A percentile compares a stretch with the other conserved stretches of the same genome.
Evolutionary conservation across 306 rosid genomes (phyloP).

Genomic region (Cicer chorassanicum): DNA sequence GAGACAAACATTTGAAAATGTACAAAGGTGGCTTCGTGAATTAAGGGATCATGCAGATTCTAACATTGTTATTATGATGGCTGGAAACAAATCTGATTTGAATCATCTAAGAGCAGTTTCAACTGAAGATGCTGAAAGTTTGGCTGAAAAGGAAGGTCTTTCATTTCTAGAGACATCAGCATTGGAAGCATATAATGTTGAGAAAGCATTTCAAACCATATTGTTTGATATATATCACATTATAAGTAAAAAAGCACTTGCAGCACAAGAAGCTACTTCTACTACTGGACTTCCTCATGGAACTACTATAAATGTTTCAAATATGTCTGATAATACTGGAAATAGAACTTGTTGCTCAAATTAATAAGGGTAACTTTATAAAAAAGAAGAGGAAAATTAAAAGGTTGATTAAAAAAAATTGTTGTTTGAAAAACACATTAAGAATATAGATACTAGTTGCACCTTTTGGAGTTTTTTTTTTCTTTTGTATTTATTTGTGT

Average conservation of each 20-base stretch:
- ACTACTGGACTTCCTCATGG: conserved; percentile 68
- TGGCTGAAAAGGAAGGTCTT: conserved; percentile 69
- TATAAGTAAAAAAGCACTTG: conserved; percentile 77
- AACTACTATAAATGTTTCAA: conserved; percentile 68
- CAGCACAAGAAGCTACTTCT: conserved; percentile 72
- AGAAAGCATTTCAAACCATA: conserved; percentile 79
- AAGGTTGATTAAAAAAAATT: conserved; percentile 29
- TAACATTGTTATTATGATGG: conserved; percentile 78
- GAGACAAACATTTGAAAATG: conserved; percentile 77
- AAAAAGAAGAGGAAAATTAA: conserved; percentile 29
- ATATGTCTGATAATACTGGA: conserved; percentile 42
- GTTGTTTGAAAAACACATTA: conserved; percentile 22
- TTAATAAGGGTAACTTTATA: conserved; percentile 44
- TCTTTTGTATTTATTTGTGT: conserved; percentile 28
- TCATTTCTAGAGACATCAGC: conserved; percentile 79
- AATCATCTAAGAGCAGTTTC: conserved; percentile 71
- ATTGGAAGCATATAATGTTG: conserved; percentile 70
- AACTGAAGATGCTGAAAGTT: conserved; percentile 63
- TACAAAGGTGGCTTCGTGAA: conserved; percentile 77
- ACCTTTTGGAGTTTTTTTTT: conserved; percentile 37
- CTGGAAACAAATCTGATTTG: conserved; percentile 73
- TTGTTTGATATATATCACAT: conserved; percentile 74
- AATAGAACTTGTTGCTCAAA: conserved; percentile 73
- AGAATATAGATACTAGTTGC: conserved; percentile 44
- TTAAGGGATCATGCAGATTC: conserved; percentile 83